Evolutionary conservation across 1,139 yeast species (phyloP).

Genomic region (Zygoascus hellenicus): DNA sequence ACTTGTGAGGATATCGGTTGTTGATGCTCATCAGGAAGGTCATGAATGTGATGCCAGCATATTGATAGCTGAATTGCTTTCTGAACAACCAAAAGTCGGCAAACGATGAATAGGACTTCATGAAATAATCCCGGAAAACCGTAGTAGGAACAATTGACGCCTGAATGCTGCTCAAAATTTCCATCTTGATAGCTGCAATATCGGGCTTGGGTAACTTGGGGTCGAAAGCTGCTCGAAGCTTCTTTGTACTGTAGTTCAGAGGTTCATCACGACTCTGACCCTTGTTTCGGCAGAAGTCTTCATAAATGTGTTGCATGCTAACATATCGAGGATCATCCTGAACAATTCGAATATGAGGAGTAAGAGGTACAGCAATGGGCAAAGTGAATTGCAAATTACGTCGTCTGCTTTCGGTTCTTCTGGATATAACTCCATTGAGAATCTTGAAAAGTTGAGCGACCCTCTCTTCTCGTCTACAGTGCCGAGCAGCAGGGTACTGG

Average conservation of each 20-base stretch:
- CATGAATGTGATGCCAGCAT: constrained; percentile 90
- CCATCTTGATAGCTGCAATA: constrained; percentile 79
- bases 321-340: constrained; percentile 75
- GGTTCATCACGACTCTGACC: constrained; percentile 86
- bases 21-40: constrained; percentile 94
- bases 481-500: constrained; percentile 97
- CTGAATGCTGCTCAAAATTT: constrained; percentile 85
- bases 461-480: constrained; percentile 93
- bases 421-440: constrained; percentile 71
- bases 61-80: constrained; percentile 90
- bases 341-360: constrained; percentile 90
- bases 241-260: constrained; percentile 76
- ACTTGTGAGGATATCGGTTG: constrained; percentile 90
- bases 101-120: constrained; percentile 63
- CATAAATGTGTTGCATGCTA: constrained; percentile 83
- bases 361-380: constrained; percentile 88
- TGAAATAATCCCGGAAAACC: constrained; percentile 64
- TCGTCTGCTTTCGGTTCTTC: constrained; percentile 82
- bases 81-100: constrained; percentile 98
- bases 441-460: constrained; percentile 87
- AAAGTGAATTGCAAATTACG: constrained; percentile 80
- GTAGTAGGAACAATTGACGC: constrained; percentile 81
- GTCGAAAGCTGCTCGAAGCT: constrained; percentile 87
- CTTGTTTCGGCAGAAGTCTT: constrained; percentile 70
- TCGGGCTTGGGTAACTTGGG: constrained; percentile 92